Base-by-base conservation (phyloP, 352 stramenopile species). In the Phytophthora agathidicida region DNA sequence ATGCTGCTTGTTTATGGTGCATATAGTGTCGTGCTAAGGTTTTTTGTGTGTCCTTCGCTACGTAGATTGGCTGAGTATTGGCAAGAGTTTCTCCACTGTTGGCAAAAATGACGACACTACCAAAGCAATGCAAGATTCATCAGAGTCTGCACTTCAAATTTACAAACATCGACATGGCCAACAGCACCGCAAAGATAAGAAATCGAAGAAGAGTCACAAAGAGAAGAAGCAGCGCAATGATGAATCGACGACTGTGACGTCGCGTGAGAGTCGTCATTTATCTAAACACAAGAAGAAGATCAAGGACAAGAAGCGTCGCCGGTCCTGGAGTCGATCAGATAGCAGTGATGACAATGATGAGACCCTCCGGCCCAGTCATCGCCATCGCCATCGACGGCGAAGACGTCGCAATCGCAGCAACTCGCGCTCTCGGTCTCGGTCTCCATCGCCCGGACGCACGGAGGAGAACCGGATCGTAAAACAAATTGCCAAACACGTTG, bases 21-120 rank as follows among this genome's bases (percentile, higher is more conserved):
- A 11, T 1, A 14, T n/a, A 19, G 8, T 14, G 5, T 10, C 39
- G 19, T 27, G 47, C 13, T 62, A 28, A 64, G 38, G 3, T 17
- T 3, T 23, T 23, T n/a, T 23, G 31, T 48, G 35, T 47, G 2
- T 37, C 1, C 4, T 52, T 23, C n/a, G 30, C 45, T 14, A 5
- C 2, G 66, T 50, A 86, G 77, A 80, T 45, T 88, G 78, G 78
- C 65, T 88, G 26, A 70, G 36, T 22, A 35, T 65, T 36, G 66
- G 66, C 20, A 75, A 71, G 51, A 75, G 66, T 20, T 75, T 75
- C 41, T 32, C 51, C 20, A 35, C n/a, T n/a, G n/a, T 39, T 36
- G 42, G 37, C 17, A 49, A 33, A 47, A 6, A 19, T 6, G 50
- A 43, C 13, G 47, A 53, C 4, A 48, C 31, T 20, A 7, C 33